Evolutionary conservation across 2,329 filamentous ascomycete genomes (phyloP).

Genomic region (Penicillium frequentans): DNA sequence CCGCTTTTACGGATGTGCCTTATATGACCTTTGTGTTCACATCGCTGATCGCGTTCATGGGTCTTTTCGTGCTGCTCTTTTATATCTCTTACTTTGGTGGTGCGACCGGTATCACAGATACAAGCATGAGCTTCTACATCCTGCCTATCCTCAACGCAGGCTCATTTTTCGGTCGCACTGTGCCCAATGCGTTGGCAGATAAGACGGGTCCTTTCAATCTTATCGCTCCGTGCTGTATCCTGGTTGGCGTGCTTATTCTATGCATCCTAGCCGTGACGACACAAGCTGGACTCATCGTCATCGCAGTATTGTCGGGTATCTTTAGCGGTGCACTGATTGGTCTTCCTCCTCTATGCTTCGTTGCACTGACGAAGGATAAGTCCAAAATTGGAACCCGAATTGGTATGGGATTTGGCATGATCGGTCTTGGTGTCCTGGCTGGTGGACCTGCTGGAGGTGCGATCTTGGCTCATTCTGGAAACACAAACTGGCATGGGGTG

Average conservation of each 20-base stretch:
- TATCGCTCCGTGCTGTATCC: constrained; percentile 12
- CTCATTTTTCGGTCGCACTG: constrained; percentile 51
- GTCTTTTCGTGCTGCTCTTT: constrained; percentile 51
- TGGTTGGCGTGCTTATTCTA: constrained; percentile 32
- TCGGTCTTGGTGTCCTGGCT: constrained; percentile 26
- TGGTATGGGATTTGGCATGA: constrained; percentile 33
- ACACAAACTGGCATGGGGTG: background rate
- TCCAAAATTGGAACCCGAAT: constrained; percentile 38
- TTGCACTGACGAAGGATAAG: constrained; percentile 36
- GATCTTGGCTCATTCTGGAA: constrained; percentile 17
- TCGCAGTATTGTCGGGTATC: constrained; percentile 38
- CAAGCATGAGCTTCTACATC: constrained; percentile 57
- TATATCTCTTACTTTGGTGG: constrained; percentile 57
- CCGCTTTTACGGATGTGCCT: constrained; percentile 37
- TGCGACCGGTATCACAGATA: constrained; percentile 43
- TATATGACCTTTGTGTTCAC: constrained; percentile 36
- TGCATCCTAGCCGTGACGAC: constrained; percentile 34
- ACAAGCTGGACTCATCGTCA: constrained; percentile 32
- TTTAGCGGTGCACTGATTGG: constrained; percentile 41
- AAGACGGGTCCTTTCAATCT: constrained; percentile 52
- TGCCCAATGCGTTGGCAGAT: constrained; percentile 53
- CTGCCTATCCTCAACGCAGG: constrained; percentile 61
- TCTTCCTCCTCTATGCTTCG: constrained; percentile 37
- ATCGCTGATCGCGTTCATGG: constrained; percentile 41
- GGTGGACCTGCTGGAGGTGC: constrained; percentile 32